A percentile compares a stretch with the other conserved stretches of the same genome.
phyloP scores from a whole-genome alignment of 2,329 filamentous ascomycete genomes.

The Amylocarpus encephaloides region DNA sequence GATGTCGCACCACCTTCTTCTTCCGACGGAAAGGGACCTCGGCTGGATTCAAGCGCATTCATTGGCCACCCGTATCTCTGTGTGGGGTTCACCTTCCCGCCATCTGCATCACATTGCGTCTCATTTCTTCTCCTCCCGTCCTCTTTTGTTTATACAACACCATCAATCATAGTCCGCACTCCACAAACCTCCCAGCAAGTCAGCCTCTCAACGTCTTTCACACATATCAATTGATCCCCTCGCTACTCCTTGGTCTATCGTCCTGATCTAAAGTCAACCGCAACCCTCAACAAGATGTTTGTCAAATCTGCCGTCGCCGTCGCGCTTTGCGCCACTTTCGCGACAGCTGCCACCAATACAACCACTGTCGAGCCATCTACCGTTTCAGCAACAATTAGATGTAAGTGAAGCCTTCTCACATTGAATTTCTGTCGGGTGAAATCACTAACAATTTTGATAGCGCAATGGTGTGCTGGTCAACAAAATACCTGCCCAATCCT shows the following conservation, averaged over 20 bases:
- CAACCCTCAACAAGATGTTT: constrained; percentile 25
- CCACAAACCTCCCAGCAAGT: background rate
- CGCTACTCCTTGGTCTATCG: background rate
- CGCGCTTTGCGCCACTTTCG: constrained; percentile 24
- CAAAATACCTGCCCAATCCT: constrained; percentile 53
- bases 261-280: background rate
- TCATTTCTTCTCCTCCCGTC: background rate
- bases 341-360: constrained; percentile 19
- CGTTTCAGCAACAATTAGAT: constrained; percentile 16
- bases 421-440: background rate
- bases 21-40: too few relatives aligned
- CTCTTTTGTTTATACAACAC: background rate
- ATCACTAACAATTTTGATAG: constrained; percentile 29
- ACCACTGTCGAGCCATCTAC: constrained; percentile 22
- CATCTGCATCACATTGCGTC: background rate
- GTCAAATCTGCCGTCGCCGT: constrained; percentile 24
- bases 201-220: background rate
- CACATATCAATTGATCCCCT: background rate
- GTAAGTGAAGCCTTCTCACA: constrained; percentile 14
- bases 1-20: too few relatives aligned
- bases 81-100: background rate
- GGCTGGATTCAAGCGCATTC: background rate
- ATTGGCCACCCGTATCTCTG: background rate
- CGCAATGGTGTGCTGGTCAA: constrained; percentile 52
- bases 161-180: background rate